Evolutionary conservation across 75 land plant genomes (phyloP).

Genomic region (Picea sitchensis): DNA sequence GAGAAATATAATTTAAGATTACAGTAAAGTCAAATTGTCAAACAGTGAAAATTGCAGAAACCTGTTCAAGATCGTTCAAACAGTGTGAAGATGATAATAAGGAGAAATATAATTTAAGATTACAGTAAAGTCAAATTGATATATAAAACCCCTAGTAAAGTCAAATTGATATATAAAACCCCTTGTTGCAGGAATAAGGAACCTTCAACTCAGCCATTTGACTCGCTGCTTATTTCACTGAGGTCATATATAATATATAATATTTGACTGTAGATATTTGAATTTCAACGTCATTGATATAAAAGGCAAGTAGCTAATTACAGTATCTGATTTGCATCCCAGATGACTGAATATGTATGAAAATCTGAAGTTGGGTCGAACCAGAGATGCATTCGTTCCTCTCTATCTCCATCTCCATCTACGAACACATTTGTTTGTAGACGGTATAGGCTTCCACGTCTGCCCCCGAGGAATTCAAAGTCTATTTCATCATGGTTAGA

Average conservation of each 20-base stretch:
- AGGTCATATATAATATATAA: neutral
- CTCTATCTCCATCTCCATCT: slow-evolving; percentile 18
- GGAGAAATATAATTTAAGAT: too few species aligned
- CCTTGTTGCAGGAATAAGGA: too few species aligned
- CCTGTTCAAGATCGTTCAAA: too few species aligned
- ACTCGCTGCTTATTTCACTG: neutral
- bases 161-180: too few species aligned
- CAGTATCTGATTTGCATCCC: slow-evolving; percentile 30
- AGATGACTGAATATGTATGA: slow-evolving; percentile 21
- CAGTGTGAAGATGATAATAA: too few species aligned
- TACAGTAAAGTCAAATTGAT: too few species aligned
- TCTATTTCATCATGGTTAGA: slow-evolving; percentile 24
- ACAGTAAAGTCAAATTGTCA: too few species aligned
- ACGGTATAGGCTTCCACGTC: slow-evolving; percentile 17
- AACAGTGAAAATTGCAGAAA: too few species aligned
- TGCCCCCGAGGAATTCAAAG: slow-evolving; percentile 26
- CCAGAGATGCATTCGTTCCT: slow-evolving; percentile 23
- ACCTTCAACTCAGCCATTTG: neutral
- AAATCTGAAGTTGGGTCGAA: slow-evolving; percentile 34
- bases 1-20: too few species aligned
- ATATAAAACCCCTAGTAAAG: too few species aligned
- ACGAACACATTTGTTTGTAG: slow-evolving; percentile 32
- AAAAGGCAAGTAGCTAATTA: neutral
- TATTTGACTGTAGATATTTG: neutral
- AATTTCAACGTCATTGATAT: neutral